These are phyloP conservation scores for Ilex aquifolium DNA, from an alignment of 257 asterid genomes.

Conservation along the genomic window DNA sequence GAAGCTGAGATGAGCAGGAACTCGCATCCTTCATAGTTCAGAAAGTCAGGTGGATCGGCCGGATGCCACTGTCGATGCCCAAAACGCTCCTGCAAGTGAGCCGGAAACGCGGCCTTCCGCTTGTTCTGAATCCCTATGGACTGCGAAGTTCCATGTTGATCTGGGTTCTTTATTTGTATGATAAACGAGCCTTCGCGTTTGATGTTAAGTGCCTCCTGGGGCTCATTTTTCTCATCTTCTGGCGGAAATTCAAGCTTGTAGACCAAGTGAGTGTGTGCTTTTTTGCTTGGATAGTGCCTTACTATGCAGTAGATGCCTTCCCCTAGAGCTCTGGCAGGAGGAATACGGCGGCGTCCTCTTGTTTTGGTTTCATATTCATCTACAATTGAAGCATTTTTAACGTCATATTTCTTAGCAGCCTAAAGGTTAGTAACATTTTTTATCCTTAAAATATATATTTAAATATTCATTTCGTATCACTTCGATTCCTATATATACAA, in stretches of 20 bases:
- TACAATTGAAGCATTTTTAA: neutral
- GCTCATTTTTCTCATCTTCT: constrained; percentile 30
- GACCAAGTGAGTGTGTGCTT: constrained; percentile 55
- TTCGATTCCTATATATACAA: no score
- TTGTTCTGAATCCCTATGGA: constrained; percentile 49
- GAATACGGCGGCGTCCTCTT: constrained; percentile 25
- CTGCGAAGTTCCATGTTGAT: constrained; percentile 4
- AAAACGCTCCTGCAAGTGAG: constrained; percentile 46
- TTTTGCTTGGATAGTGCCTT: constrained; percentile 37
- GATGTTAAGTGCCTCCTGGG: constrained; percentile 51
- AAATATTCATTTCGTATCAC: no score
- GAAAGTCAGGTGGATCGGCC: constrained; percentile 71
- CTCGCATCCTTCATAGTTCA: constrained; percentile 79
- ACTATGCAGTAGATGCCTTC: constrained; percentile 64
- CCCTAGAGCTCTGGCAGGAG: constrained; percentile 32
- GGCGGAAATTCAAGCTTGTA: constrained; percentile 66
- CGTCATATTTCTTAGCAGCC: neutral
- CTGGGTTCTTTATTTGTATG: constrained; percentile 63
- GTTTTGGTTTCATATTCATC: constrained; percentile 32
- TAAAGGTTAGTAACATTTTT: neutral
- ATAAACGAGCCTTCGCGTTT: constrained; percentile 59
- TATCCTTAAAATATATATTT: no score
- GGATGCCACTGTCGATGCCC: constrained; percentile 33
- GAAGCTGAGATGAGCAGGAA: constrained; percentile 65
- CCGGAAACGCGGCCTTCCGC: constrained; percentile 55